Evolutionary conservation across 495 filamentous ascomycete genomes (phyloP), one percentile per base, ranked within the genome.

Genomic region (Hypomontagnella submonticulosa): DNA sequence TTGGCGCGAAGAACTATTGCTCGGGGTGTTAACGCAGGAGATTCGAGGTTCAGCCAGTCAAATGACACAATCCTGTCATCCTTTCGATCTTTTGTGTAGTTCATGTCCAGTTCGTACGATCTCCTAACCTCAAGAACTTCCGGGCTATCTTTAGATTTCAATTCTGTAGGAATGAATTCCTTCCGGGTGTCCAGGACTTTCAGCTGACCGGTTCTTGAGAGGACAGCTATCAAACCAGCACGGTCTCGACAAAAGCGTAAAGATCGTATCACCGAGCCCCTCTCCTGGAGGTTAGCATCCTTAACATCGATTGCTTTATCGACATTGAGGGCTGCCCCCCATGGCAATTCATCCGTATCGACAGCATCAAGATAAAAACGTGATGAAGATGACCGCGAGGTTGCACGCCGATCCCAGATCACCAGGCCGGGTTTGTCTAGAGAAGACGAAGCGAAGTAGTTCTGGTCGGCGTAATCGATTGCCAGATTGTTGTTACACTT

Each of bases 361-460:
- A 83, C 64, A 3, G 81, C 77, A 13, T 83, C 76, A 9, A 74
- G 49, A 46, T 86, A 86, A 34, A 74, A 68, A 13, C 76, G 67
- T 5, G 75, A 82, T 30, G 78, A 77, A 13, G 74, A 61, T 7
- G 75, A 68, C 8, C 85, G 83, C 30, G 80, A 71, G 7, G 87
- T 84, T 44, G 87, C 88, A 11, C 95, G 89, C 13, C 88, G 85
- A 75, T 99, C 95, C 95, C 95, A 99, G 12, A 98, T 83, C 63
- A 89, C 90, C 53, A 98, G 84, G 75, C 75, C 96, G 81, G 71
- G 87, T 76, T 70, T 86, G 73, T 74, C 83, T 10, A 90, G 78
- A 9, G 86, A 86, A n/a, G 90, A 92, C 4, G 93, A 96, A 0
- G 93, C 91, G 75, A 98, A 97, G 70, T 97, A 97, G 69, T 97